A percentile compares a stretch with the other conserved stretches of the same genome.
These are phyloP conservation scores for Chlorella variabilis DNA, from an alignment of 163 green algal genomes.

Conservation along the genomic window DNA sequence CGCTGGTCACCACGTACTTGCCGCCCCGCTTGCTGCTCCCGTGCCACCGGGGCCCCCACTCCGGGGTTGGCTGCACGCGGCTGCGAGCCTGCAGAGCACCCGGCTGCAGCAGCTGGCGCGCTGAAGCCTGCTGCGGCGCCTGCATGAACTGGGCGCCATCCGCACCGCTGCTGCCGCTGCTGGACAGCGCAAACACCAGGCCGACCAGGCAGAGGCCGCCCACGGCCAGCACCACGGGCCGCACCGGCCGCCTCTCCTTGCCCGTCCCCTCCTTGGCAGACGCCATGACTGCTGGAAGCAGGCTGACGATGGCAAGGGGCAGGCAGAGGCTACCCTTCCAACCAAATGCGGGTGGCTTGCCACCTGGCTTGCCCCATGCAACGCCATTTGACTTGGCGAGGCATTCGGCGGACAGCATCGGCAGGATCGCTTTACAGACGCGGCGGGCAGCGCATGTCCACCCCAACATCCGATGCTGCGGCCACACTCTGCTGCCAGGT, in stretches of 20 bases:
- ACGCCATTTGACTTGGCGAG: too few relatives aligned
- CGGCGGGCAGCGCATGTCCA: too few relatives aligned
- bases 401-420: too few relatives aligned
- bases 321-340: too few relatives aligned
- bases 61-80: not conserved
- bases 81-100: not conserved
- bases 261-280: too few relatives aligned
- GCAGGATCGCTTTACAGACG: too few relatives aligned
- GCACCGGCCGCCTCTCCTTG: not conserved
- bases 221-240: not conserved
- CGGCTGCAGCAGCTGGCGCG: not conserved
- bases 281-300: not conserved
- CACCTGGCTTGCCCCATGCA: too few relatives aligned
- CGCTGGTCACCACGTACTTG: conserved; percentile 12
- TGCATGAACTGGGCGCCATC: not conserved
- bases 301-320: too few relatives aligned
- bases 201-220: not conserved
- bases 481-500: too few relatives aligned
- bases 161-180: not conserved
- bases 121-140: not conserved
- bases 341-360: too few relatives aligned
- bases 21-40: not conserved
- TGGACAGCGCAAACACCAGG: not conserved
- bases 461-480: too few relatives aligned
- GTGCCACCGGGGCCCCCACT: not conserved